phyloP scores from a whole-genome alignment of 768 basidiomycete genomes.

The Leccinum subtestaceum region DNA sequence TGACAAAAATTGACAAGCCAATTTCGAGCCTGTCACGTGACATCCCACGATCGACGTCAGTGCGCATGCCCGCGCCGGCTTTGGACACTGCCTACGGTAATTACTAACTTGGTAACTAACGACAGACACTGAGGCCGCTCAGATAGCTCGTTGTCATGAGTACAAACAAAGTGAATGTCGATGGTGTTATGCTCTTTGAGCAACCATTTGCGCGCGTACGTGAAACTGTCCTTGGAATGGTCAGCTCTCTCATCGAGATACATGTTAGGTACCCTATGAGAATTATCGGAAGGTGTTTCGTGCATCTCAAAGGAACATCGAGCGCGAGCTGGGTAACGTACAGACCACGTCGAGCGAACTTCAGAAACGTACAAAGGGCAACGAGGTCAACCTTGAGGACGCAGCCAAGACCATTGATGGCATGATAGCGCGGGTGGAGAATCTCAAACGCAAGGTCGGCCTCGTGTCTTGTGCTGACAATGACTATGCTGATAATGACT shows the following conservation, averaged over 20 bases:
- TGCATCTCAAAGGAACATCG: slow-evolving; percentile 74
- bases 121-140: slow-evolving; percentile 7
- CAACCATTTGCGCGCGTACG: slow-evolving; percentile 77
- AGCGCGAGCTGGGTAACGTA: slow-evolving; percentile 68
- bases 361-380: slow-evolving; percentile 41
- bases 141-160: slow-evolving; percentile 25
- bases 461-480: slow-evolving; percentile 18
- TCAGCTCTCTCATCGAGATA: slow-evolving; percentile 11
- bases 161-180: slow-evolving; percentile 56
- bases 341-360: slow-evolving; percentile 60
- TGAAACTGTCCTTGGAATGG: slow-evolving; percentile 3
- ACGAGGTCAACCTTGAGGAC: slow-evolving; percentile 45
- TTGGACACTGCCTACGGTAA: neutral
- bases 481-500: slow-evolving; percentile 13
- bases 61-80: neutral
- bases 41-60: slow-evolving; percentile 16
- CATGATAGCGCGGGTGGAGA: slow-evolving; percentile 75
- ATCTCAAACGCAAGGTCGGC: slow-evolving; percentile 82
- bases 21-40: slow-evolving; percentile 25
- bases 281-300: slow-evolving; percentile 88
- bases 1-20: neutral
- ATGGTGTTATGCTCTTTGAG: slow-evolving; percentile 78
- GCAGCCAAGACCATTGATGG: slow-evolving; percentile 61
- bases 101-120: slow-evolving; percentile 4
- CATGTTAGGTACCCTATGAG: slow-evolving; percentile 78